Evolutionary conservation across 2,329 filamentous ascomycete species (phyloP).

Genomic region (Beauveria medogensis): DNA sequence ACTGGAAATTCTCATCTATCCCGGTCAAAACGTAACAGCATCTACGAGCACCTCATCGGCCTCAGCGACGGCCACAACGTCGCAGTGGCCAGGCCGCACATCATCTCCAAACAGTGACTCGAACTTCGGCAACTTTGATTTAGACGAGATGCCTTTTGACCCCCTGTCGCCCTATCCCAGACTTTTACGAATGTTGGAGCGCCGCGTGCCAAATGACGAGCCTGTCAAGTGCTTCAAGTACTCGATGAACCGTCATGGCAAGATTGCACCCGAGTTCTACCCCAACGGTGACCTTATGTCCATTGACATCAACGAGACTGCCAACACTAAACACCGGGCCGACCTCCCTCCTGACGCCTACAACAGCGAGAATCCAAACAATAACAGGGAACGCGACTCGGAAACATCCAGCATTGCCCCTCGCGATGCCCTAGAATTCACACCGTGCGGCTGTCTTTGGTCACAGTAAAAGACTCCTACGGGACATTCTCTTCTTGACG

Average conservation of each 20-base stretch:
- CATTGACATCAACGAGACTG: slow-evolving; percentile 36
- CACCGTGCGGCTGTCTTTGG: slow-evolving; percentile 47
- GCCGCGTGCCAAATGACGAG: slow-evolving; percentile 30
- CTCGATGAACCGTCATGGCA: slow-evolving; percentile 30
- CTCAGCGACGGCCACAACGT: slow-evolving; percentile 10
- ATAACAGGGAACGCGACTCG: background rate
- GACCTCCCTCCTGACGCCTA: background rate
- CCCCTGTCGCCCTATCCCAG: slow-evolving; percentile 37
- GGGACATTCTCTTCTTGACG: background rate
- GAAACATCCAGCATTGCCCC: background rate
- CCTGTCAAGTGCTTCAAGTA: slow-evolving; percentile 41
- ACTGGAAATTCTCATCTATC: slow-evolving; percentile 50
- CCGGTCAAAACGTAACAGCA: slow-evolving; percentile 40
- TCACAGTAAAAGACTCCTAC: slow-evolving; percentile 19
- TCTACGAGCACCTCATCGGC: slow-evolving; percentile 1
- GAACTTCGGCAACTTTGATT: slow-evolving; percentile 13
- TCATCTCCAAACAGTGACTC: background rate
- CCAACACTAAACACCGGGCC: background rate
- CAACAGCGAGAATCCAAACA: background rate
- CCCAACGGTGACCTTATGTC: slow-evolving; percentile 24
- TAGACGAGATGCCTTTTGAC: slow-evolving; percentile 6
- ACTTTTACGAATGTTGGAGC: slow-evolving; percentile 48
- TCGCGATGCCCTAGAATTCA: slow-evolving; percentile 29
- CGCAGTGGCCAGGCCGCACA: slow-evolving; percentile 10
- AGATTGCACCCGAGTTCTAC: slow-evolving; percentile 20